phyloP scores from a whole-genome alignment of 2,329 filamentous ascomycete genomes.

The Pseudophaeomoniella oleicola region DNA sequence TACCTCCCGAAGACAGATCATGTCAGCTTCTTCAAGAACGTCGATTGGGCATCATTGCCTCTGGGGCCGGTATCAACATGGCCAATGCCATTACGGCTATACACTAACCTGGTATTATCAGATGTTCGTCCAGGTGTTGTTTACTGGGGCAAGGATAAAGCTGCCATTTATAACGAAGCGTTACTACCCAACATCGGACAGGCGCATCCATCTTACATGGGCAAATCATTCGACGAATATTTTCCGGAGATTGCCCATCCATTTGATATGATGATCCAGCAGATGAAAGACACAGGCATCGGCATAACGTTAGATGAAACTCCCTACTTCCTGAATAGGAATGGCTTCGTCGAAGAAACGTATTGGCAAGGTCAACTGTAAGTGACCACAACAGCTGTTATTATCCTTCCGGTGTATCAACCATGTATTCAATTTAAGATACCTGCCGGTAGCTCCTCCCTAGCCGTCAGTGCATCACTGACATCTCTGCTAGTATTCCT shows the following conservation, averaged over 20 bases:
- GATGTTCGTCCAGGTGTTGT: conserved; percentile 26
- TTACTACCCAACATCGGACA: conserved; percentile 14
- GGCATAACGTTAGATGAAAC: conserved; percentile 28
- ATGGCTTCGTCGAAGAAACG: conserved; percentile 30
- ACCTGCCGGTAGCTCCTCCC: too few species aligned
- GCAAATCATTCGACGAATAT: conserved; percentile 22
- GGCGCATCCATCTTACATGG: conserved; percentile 21
- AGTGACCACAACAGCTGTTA: too few species aligned
- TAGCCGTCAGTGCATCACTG: too few species aligned
- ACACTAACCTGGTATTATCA: conserved; percentile 28
- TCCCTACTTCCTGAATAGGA: conserved; percentile 30
- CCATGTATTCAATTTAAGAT: too few species aligned
- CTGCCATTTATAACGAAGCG: conserved; percentile 24
- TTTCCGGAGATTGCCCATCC: conserved; percentile 23
- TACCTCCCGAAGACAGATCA: conserved; percentile 14
- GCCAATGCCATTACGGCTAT: conserved; percentile 32
- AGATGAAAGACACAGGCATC: conserved; percentile 17
- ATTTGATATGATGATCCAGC: conserved; percentile 25
- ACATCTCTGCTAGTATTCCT: background rate
- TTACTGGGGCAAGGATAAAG: conserved; percentile 19
- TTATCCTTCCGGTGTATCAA: too few species aligned
- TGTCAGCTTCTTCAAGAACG: conserved; percentile 21
- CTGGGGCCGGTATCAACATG: conserved; percentile 33
- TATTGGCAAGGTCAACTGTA: conserved; percentile 18
- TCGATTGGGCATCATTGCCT: conserved; percentile 34